A percentile compares a stretch with the other conserved stretches of the same genome.
phyloP scores from a whole-genome alignment of 192 early-diverging fungal species.

The Umbelopsis sp. region DNA sequence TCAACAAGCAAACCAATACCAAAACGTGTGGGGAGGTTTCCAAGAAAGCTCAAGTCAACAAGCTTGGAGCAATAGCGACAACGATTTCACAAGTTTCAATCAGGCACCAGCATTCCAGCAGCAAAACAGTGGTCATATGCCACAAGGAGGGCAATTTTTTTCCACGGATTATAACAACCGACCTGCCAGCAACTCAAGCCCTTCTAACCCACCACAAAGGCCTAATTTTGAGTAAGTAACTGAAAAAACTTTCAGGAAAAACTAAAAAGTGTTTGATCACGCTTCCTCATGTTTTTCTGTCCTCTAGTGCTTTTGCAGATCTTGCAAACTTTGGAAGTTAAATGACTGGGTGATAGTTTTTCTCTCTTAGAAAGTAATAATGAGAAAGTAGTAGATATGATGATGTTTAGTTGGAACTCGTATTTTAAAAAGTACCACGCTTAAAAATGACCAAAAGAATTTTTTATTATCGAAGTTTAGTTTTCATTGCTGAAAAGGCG shows the following conservation, averaged over 20 bases:
- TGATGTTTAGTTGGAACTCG: background rate
- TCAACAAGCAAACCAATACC: conserved; percentile 3
- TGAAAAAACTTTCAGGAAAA: background rate
- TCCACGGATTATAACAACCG: background rate
- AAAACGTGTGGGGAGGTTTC: conserved; percentile 23
- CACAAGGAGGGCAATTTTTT: conserved; percentile 38
- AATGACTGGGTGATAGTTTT: background rate
- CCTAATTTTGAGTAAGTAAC: conserved; percentile 33
- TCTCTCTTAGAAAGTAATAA: too few relatives aligned
- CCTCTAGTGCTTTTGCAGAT: conserved; percentile 35
- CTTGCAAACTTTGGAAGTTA: conserved; percentile 22
- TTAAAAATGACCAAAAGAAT: background rate
- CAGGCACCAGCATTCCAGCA: conserved; percentile 12
- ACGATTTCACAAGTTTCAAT: background rate
- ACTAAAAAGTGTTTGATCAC: background rate
- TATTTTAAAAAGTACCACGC: background rate
- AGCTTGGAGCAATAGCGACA: background rate
- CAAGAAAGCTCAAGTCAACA: background rate
- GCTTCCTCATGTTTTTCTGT: background rate
- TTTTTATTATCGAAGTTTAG: too few relatives aligned
- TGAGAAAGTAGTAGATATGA: background rate
- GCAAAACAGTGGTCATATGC: background rate
- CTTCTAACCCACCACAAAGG: conserved; percentile 19
- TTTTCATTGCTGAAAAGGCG: too few relatives aligned
- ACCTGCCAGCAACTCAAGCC: background rate